Base-by-base conservation (phyloP, 495 filamentous ascomycete species). In the Neurospora sp. region DNA sequence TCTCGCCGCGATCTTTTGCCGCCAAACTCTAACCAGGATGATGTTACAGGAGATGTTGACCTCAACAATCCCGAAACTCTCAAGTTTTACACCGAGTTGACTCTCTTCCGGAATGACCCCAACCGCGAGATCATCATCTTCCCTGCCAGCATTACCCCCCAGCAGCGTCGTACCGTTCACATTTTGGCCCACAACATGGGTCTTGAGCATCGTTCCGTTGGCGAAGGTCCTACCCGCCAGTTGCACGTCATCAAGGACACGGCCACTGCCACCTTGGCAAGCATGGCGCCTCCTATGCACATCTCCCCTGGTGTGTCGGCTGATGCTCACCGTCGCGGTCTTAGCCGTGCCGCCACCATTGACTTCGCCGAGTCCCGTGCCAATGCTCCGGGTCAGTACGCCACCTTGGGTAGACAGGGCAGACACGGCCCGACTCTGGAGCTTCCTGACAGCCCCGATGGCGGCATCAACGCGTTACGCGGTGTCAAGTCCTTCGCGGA, bases 401-500 rank as follows among this genome's bases (percentile, higher is more conserved):
- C 89, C 77, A 90, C 92, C 1, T 85, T 96, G 66, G 91, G 93
- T 49, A 87, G 92, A 69, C 93, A 95, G 76, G 88, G 88, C 41
- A 88, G 79, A 31, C 79, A 81, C 42, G 79, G 90, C 39, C 91
- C 91, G 60, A 91, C 95, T 66, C 86, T 98, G 54, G 93, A 94
- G 60, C 90, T 97, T 72, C 88, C 95, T 23, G 92, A 93, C 75
- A 97, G 95, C 71, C 93, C 94, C 1, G 91, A 91, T 49, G 88
- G 88, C 8, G 76, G 76, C 8, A 41, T 81, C 39, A 82, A 81
- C 42, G 76, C 74, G 8, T 88, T 99, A n/a, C 92, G 96, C 31
- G 92, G 92, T 39, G 96, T 96, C 75, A 98, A 98, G 84, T 98
- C 95, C 27, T 97, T 97, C 80, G 96, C 95, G 62, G 96, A 99